Evolutionary conservation across 495 filamentous ascomycete genomes (phyloP).

Genomic region (Lasiosphaeria hispida): DNA sequence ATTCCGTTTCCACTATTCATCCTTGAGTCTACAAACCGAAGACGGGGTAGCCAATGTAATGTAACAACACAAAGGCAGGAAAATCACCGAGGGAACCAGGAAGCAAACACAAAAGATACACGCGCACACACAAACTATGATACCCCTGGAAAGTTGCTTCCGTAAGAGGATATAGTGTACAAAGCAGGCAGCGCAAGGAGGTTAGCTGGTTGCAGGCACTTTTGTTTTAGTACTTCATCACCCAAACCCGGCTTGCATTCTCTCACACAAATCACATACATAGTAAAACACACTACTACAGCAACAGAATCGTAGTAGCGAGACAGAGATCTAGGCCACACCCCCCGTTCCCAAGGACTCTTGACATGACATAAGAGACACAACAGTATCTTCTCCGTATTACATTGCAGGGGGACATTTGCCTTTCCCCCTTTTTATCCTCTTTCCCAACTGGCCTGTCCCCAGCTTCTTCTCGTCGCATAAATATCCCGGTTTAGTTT

Average conservation of each 20-base stretch:
- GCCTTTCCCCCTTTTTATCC: background rate
- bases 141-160: constrained; percentile 1
- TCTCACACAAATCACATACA: too few species aligned
- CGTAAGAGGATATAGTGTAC: too few species aligned
- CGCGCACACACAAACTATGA: background rate
- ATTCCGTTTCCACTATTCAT: background rate
- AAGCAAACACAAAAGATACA: background rate
- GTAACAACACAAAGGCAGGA: background rate
- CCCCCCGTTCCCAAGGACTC: too few species aligned
- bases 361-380: too few species aligned
- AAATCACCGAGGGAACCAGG: background rate
- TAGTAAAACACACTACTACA: too few species aligned
- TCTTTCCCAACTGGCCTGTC: background rate
- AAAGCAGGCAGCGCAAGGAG: too few species aligned
- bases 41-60: background rate
- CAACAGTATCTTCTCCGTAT: background rate
- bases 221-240: too few species aligned
- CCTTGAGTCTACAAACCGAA: background rate
- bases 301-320: too few species aligned
- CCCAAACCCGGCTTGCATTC: too few species aligned
- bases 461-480: background rate
- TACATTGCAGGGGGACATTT: background rate
- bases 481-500: background rate
- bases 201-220: too few species aligned
- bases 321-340: too few species aligned